Evolutionary conservation across 495 filamentous ascomycete genomes (phyloP), one percentile per base, ranked within the genome.

Genomic region (Barbatosphaeria neglecta): DNA sequence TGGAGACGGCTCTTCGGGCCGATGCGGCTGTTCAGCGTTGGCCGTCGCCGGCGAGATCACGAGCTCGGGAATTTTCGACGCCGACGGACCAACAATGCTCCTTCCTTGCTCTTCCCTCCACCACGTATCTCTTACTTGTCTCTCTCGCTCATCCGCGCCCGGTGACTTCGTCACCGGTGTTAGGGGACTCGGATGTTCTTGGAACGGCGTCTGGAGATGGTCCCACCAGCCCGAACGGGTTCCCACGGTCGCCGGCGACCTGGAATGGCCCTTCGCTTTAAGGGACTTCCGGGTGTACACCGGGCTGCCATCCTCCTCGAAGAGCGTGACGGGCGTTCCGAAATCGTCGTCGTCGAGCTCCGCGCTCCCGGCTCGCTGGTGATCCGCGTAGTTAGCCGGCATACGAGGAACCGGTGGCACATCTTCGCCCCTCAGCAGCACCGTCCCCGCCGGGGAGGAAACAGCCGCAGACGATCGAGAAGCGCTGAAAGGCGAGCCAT

Each of bases 161-260:
- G 50, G 49, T 17, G 40, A 28, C 27, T 48, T 55, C 53, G 31
- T 55, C 25, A 43, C 56, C 50, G 45, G 54, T 25, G 56, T 50
- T 52, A 67, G 64, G 22, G 67, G 64, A 20, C 66, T 68, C 42
- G 59, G 61, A 7, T 62, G 60, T 25, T 57, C 52, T 6, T 50
- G 55, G 46, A 94, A 82, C 0, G 89, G 89, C 1, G 87, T 88
- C 2, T 82, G 81, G 37, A 94, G 75, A 48, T 83, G 75, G 49
- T 86, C 89, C 89, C 89, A 95, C 89, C 89, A 95, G 10, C 87
- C 87, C 4, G 86, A 87, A 28, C 75, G 67, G 10, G 74, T 72
- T 38, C 78, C 73, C 33, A 74, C 75, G 39, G 11, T 61, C 45
- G 52, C 60, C 38, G 27, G 59, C 47, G 56, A 58, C 58, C 47